Evolutionary conservation across 2,329 filamentous ascomycete genomes (phyloP).

Genomic region (Penicillium sclerotiorum): DNA sequence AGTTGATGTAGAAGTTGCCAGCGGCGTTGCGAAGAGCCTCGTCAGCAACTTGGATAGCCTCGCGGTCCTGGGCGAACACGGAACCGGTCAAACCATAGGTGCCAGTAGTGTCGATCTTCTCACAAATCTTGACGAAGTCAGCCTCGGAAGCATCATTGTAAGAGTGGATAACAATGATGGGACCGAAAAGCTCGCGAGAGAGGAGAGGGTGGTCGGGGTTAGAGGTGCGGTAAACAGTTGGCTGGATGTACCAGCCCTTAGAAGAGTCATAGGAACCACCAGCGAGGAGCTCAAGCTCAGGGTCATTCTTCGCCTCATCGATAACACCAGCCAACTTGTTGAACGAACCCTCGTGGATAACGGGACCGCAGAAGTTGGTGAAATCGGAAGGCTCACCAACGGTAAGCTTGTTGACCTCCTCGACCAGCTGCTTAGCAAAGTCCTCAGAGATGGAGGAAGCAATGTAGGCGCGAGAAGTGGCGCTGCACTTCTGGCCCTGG

Average conservation of each 20-base stretch:
- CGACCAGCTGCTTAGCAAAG: constrained; percentile 67
- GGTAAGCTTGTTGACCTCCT: constrained; percentile 71
- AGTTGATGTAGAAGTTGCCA: constrained; percentile 50
- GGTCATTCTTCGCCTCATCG: constrained; percentile 75
- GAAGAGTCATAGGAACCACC: constrained; percentile 77
- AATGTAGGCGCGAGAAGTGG: constrained; percentile 78
- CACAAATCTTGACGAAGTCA: constrained; percentile 63
- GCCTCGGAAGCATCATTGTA: constrained; percentile 68
- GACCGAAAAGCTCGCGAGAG: constrained; percentile 79
- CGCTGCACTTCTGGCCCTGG: constrained; percentile 90
- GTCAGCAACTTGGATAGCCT: constrained; percentile 38
- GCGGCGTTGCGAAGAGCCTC: constrained; percentile 41
- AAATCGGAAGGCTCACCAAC: constrained; percentile 71
- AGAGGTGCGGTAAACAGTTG: constrained; percentile 76
- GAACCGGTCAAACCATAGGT: constrained; percentile 48
- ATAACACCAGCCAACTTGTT: constrained; percentile 77
- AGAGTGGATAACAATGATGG: constrained; percentile 72
- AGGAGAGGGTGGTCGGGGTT: constrained; percentile 75
- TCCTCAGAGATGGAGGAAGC: constrained; percentile 73
- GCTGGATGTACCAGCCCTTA: constrained; percentile 81
- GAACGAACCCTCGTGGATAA: constrained; percentile 81
- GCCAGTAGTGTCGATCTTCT: constrained; percentile 48
- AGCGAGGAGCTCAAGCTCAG: constrained; percentile 69
- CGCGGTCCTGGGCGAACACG: constrained; percentile 45
- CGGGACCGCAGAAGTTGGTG: constrained; percentile 81